Base-by-base conservation (phyloP, 2,329 filamentous ascomycete species). In the Leptosphaerulina australis region DNA sequence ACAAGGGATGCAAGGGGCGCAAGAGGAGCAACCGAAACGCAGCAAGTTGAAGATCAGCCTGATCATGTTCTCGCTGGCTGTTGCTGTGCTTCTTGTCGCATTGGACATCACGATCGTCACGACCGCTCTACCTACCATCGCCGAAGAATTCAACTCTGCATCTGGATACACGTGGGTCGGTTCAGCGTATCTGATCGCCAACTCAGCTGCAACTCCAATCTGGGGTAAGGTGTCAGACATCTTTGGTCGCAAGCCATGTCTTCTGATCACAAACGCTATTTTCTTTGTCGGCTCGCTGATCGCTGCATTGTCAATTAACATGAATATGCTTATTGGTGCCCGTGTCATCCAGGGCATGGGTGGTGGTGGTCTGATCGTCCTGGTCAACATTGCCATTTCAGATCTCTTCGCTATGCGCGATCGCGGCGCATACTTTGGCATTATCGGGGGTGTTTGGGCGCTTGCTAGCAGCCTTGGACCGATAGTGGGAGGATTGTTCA, bases 201-300 rank as follows among this genome's bases (percentile, higher is more conserved):
- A 75, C 53, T 71, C 78, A 3, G 78, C 78, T 0, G 71, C 79
- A 15, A 80, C 81, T 2, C 82, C 82, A 2, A 75, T 82, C 24
- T 86, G 83, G 82, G 83, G 83, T 17, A 86, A 86, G 62, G 71
- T 86, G 17, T 83, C 81, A 34, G 86, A 88, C 73, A 87, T 88
- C 50, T 88, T 82, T 72, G 85, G 86, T 2, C 77, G 86, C 30
- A 88, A 88, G 60, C 80, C 80, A 10, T 78, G 86, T 38, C 72
- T 88, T 22, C 72, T 88, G 11, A 59, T 80, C 3, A 83, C 83
- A 14, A 85, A 86, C 50, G 70, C 79, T 14, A 72, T 85, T 18
- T 88, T 88, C 73, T 79, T 88, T 45, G 68, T 84, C 12, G 84
- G 83, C 18, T 85, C 82, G 25, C 69, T 87, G 44, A 74, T 88